Conservation (phyloP, 139 green algal species). For the Chlamydomonas schloesseri region DNA sequence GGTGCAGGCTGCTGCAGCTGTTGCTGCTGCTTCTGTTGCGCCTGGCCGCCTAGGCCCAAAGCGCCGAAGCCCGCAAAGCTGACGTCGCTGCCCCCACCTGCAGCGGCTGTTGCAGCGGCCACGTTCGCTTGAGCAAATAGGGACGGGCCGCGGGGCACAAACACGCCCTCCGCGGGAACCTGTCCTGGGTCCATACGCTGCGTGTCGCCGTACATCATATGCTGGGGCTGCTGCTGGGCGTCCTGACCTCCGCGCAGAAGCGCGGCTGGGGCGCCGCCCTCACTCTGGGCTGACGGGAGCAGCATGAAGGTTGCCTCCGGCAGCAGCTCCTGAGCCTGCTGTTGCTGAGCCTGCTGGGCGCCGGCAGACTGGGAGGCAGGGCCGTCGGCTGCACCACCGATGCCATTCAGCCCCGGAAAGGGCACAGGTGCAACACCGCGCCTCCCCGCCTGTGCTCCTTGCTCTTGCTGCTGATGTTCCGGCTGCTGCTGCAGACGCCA, state of each 20-base stretch:
- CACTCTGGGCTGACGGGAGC: too few relatives aligned
- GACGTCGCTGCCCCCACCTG: neutral
- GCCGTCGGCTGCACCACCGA: too few relatives aligned
- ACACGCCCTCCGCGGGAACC: neutral
- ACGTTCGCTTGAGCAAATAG: neutral
- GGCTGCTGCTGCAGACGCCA: neutral
- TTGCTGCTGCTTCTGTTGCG: neutral
- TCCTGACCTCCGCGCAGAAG: too few relatives aligned
- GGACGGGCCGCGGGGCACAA: conserved; percentile 9
- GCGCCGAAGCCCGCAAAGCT: too few relatives aligned
- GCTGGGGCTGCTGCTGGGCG: neutral
- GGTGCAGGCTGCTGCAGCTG: neutral
- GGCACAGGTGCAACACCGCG: neutral
- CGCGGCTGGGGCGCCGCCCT: too few relatives aligned
- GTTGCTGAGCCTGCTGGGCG: too few relatives aligned
- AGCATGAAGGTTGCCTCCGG: too few relatives aligned
- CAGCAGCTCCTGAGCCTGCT: neutral
- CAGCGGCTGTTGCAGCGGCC: neutral
- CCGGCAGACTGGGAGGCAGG: too few relatives aligned
- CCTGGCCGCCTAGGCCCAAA: too few relatives aligned
- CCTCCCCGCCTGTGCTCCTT: too few relatives aligned
- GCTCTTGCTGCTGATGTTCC: neutral
- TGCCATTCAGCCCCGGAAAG: neutral
- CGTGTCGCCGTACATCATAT: neutral
- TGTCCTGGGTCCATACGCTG: neutral